Evolutionary conservation across 1,139 yeast species (phyloP), one percentile per base, ranked within the genome.

Genomic region (Yamadazyma sp.): DNA sequence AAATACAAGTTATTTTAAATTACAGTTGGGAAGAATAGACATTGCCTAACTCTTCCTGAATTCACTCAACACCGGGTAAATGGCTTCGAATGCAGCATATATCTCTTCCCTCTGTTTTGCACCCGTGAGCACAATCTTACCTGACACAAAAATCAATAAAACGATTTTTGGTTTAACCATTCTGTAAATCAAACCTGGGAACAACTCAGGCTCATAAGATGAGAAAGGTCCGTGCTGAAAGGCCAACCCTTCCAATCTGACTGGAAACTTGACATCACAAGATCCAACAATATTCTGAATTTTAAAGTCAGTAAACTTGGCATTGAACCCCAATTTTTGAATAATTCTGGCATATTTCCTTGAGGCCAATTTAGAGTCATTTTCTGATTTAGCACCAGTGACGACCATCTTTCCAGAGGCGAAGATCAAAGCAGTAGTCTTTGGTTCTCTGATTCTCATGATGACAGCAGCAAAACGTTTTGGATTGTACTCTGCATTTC

Each of bases 321-420:
- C 98, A 59, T 90, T 88, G 70, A 92, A 92, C 2, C 99, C 99
- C 53, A 92, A 83, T 64, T 94, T 94, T 61, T 94, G 99, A 50
- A 92, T 92, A 58, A 92, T 92, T 70, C 98, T 82, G 2, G 99
- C 99, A 56, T 94, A 92, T 61, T 92, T 92, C 67, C 98, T 80
- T 21, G 97, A 89, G 2, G 98, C 98, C 52, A 92, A 73, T 63
- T 94, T 94, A 14, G 97, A 88, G 61, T 92, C 98, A 61, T 92
- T 98, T 62, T 92, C 98, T 29, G 96, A 86, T 62, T 92, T 92
- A 22, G 98, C 99, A 77, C 99, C 99, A 26, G 98, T 92, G 20
- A 92, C 99, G 52, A 92, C 99, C 99, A 92, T 92, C 63, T 92
- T 92, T 57, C 99, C 99, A 5, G 97, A 88, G 1, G 98, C 99